Evolutionary conservation across 768 basidiomycete species (phyloP).

Genomic region (Auricularia heimuer): DNA sequence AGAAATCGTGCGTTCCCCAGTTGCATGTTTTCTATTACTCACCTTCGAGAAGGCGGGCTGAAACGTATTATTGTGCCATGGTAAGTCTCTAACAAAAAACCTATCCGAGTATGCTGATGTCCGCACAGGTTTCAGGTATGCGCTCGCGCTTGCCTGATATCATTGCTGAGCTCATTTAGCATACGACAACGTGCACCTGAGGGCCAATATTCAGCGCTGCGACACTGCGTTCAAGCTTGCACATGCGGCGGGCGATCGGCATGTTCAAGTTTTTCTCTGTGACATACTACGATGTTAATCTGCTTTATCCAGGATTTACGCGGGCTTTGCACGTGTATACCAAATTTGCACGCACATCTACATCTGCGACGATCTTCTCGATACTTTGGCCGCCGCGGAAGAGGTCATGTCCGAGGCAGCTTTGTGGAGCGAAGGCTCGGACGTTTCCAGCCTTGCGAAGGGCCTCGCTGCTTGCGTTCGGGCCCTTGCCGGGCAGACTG

Average conservation of each 20-base stretch:
- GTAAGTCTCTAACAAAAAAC: not conserved
- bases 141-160: not conserved
- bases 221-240: conserved; percentile 58
- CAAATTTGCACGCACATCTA: conserved; percentile 3
- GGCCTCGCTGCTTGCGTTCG: conserved; percentile 55
- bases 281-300: not conserved
- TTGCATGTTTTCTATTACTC: not conserved
- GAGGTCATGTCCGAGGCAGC: conserved; percentile 53
- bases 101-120: conserved; percentile 26
- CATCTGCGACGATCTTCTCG: conserved; percentile 20
- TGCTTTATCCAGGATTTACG: conserved; percentile 39
- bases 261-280: conserved; percentile 5
- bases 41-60: not conserved
- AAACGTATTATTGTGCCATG: not conserved
- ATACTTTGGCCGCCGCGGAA: conserved; percentile 47
- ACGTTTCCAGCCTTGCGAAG: conserved; percentile 42
- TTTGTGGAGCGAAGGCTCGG: conserved; percentile 45
- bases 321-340: conserved; percentile 50
- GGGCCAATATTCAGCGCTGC: conserved; percentile 48
- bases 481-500: conserved; percentile 52
- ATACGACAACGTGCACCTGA: conserved; percentile 56
- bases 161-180: conserved; percentile 27
- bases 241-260: conserved; percentile 60
- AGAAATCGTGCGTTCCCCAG: not conserved
- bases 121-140: conserved; percentile 36